These are phyloP conservation scores for Magnusiomyces starmeri DNA, from an alignment of 1,139 yeast species.

Conservation along the genomic window DNA sequence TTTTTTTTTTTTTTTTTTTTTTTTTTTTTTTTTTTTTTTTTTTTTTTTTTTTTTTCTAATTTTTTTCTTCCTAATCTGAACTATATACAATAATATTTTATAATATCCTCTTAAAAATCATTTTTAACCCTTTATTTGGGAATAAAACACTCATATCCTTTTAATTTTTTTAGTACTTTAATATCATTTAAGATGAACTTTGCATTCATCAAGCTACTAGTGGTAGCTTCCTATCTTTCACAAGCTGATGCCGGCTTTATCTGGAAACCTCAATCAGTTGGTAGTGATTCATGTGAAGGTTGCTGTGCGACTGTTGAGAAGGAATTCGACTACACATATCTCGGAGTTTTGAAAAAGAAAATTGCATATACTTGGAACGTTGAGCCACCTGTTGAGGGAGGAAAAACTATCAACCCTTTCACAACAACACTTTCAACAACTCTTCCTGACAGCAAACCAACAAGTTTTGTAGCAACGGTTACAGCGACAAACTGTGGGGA, in stretches of 20 bases:
- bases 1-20: too few species aligned
- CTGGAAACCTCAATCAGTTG: constrained; percentile 22
- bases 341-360: constrained; percentile 17
- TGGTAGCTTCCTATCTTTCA: not conserved
- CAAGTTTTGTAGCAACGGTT: constrained; percentile 10
- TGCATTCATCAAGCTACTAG: constrained; percentile 1
- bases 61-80: too few species aligned
- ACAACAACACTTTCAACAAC: constrained; percentile 26
- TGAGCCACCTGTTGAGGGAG: constrained; percentile 24
- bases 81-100: too few species aligned
- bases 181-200: not conserved
- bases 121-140: too few species aligned
- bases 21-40: too few species aligned
- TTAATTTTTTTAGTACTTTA: not conserved
- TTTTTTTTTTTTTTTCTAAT: too few species aligned
- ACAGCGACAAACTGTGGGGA: too few species aligned
- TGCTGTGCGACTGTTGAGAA: constrained; percentile 26
- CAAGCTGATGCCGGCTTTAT: constrained; percentile 22
- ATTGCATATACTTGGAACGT: constrained; percentile 26
- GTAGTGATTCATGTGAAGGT: constrained; percentile 22
- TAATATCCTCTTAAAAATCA: too few species aligned
- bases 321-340: constrained; percentile 21
- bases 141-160: too few species aligned
- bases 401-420: constrained; percentile 23
- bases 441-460: constrained; percentile 20